Percentiles rank a stretch among this genome's conserved stretches.
phyloP scores from a whole-genome alignment of 305 asterid species.

The Fraxinus velutina region DNA sequence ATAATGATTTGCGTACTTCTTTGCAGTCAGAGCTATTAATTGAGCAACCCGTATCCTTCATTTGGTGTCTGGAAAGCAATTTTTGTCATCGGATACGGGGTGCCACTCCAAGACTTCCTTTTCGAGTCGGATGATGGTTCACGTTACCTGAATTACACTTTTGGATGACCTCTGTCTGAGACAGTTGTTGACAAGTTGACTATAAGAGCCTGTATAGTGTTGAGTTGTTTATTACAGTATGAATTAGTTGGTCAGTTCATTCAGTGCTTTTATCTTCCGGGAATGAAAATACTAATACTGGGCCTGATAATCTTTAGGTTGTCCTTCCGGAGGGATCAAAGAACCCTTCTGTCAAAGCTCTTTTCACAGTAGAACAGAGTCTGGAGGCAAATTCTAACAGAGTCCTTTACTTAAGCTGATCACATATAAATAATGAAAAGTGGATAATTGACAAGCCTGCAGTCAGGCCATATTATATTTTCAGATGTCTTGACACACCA shows the following conservation, averaged over 20 bases:
- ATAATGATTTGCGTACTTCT: constrained; percentile 16
- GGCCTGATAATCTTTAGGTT: constrained; percentile 46
- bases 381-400: constrained; percentile 53
- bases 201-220: constrained; percentile 50
- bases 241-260: constrained; percentile 19
- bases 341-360: constrained; percentile 61
- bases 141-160: constrained; percentile 82
- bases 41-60: constrained; percentile 90
- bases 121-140: constrained; percentile 69
- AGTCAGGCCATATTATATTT: background rate
- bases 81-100: constrained; percentile 79
- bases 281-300: constrained; percentile 19
- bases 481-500: constrained; percentile 3
- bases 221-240: background rate
- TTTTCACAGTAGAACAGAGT: constrained; percentile 62
- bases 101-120: constrained; percentile 85
- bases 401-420: constrained; percentile 6
- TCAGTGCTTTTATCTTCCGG: constrained; percentile 5
- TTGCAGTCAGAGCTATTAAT: constrained; percentile 84
- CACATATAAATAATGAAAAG: background rate
- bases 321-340: constrained; percentile 94
- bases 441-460: background rate
- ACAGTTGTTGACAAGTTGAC: constrained; percentile 82
- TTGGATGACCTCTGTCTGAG: constrained; percentile 81
- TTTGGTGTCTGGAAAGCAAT: constrained; percentile 99